These are phyloP conservation scores for Trametes maxima DNA, from an alignment of 768 basidiomycete genomes.

Conservation along the genomic window DNA sequence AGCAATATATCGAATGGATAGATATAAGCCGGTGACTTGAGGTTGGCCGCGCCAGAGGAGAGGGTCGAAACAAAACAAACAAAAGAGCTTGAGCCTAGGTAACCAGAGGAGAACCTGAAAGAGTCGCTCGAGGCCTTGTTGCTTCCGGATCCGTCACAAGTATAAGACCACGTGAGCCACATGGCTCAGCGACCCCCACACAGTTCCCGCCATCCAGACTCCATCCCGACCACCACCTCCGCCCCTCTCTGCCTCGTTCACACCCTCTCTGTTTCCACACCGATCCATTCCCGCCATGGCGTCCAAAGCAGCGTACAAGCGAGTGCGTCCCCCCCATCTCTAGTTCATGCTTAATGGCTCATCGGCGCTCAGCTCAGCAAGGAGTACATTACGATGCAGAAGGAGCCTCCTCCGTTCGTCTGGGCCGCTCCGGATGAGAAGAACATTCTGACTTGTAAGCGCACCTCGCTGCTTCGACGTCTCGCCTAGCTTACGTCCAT, in stretches of 20 bases:
- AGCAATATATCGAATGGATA: too few relatives aligned
- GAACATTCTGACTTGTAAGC: slow-evolving; percentile 93
- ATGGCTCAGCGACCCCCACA: neutral
- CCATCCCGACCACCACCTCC: slow-evolving; percentile 22
- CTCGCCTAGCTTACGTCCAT: slow-evolving; percentile 1
- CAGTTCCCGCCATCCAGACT: slow-evolving; percentile 4
- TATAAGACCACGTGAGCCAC: slow-evolving; percentile 18
- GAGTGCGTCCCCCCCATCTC: slow-evolving; percentile 47
- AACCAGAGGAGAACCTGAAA: too few relatives aligned
- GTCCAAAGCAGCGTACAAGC: slow-evolving; percentile 84
- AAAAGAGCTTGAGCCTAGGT: too few relatives aligned
- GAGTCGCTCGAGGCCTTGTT: neutral
- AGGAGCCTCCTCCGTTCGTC: slow-evolving; percentile 91
- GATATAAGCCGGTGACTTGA: too few relatives aligned
- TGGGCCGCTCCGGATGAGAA: slow-evolving; percentile 97
- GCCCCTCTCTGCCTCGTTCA: slow-evolving; percentile 3
- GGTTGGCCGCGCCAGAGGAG: too few relatives aligned
- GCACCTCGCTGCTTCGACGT: neutral
- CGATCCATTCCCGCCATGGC: slow-evolving; percentile 54
- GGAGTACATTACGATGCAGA: slow-evolving; percentile 92
- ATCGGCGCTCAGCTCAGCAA: slow-evolving; percentile 62
- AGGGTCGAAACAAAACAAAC: too few relatives aligned
- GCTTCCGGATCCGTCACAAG: neutral
- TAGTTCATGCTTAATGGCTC: neutral
- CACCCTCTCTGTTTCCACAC: neutral